Evolutionary conservation across 768 basidiomycete species (phyloP).

Genomic region (Dioszegia aurantiaca): DNA sequence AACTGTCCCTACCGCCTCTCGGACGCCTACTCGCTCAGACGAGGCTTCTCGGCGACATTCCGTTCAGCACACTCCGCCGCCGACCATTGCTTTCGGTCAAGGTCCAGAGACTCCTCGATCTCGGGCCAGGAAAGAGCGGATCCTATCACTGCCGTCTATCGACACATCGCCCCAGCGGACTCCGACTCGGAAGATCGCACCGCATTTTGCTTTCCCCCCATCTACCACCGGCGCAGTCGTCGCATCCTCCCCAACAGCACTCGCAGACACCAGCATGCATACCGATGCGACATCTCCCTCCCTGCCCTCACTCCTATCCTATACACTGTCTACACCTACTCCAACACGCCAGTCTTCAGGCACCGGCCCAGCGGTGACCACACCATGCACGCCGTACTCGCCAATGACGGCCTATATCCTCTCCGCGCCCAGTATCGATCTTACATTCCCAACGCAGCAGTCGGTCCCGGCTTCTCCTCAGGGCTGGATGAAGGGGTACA

Average conservation of each 20-base stretch:
- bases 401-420: slow-evolving; percentile 37
- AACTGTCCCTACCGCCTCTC: background rate
- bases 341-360: too few relatives aligned
- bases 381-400: slow-evolving; percentile 21
- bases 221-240: too few relatives aligned
- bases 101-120: slow-evolving; percentile 9
- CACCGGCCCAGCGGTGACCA: background rate
- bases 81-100: background rate
- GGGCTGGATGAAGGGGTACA: background rate
- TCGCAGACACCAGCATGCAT: background rate
- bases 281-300: slow-evolving; percentile 1
- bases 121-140: slow-evolving; percentile 3
- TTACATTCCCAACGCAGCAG: background rate
- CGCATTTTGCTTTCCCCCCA: background rate
- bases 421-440: slow-evolving; percentile 18
- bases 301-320: background rate
- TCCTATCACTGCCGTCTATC: slow-evolving; percentile 9
- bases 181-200: background rate
- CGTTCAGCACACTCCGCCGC: background rate
- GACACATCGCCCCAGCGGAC: background rate
- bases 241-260: background rate
- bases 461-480: background rate
- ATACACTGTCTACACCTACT: slow-evolving; percentile 1
- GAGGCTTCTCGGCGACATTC: background rate
- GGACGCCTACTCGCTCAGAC: background rate